Evolutionary conservation across 306 rosid genomes (phyloP), one percentile per base, ranked within the genome.

Genomic region (Fagus crenata): DNA sequence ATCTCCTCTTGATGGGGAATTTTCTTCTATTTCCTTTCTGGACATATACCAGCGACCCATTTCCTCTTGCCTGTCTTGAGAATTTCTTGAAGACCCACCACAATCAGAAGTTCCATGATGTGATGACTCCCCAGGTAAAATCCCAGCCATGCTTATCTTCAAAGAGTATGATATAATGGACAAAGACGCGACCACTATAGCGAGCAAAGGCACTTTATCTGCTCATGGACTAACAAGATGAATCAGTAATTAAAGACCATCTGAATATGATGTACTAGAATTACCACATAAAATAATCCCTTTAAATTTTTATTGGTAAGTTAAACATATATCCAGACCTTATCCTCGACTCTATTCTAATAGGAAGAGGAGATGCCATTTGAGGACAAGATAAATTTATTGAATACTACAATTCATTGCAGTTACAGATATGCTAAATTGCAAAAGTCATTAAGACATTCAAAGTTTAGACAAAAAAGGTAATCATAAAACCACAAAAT

Each of bases 1-100:
- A 79, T 92, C 96, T 67, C 59, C 83, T 82, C 92, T 90, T 59
- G 98, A 92, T 36, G 98, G 97, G 49, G 98, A 88, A 78, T 88
- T 81, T 49, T 95, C 98, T 84, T 92, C 97, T 65, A 92, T 90
- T 67, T 92, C 97, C 87, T 85, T 88, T 76, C 96, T 79, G 46
- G 88, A 87, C 83, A 92, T 77, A 83, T 95, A 95, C 98, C 98
- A 95, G 28, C 85, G 88, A 67, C 87, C 81, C 7, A 84, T 84
- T 65, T 87, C 89, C 75, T 83, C 87, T 55, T 40, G 78, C 78
- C 69, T 79, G 12, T 87, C 89, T 78, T 67, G 85, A 49, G 81
- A 71, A 53, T 75, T 81, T 72, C 76, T 74, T 12, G 80, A 76
- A 42, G 79, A 83, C 61, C 74, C 77, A 71, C 82, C 77, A 71